Evolutionary conservation across 352 stramenopile species (phyloP).

Genomic region (Phytophthora tentaculata): DNA sequence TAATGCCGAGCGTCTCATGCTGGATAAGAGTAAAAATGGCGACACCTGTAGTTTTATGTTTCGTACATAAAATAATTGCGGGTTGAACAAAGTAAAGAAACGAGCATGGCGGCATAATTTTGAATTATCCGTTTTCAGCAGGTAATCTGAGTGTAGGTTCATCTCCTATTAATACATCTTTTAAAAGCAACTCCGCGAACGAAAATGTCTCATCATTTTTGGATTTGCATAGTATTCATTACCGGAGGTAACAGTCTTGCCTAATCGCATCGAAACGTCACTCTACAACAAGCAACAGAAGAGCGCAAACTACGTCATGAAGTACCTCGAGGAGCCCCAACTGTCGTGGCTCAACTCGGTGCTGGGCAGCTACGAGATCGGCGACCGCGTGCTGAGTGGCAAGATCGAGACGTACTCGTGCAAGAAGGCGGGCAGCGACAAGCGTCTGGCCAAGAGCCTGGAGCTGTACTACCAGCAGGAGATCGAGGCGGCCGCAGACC

Average conservation of each 20-base stretch:
- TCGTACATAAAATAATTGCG: too few relatives aligned
- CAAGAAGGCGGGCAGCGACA: slow-evolving; percentile 93
- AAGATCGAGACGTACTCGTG: slow-evolving; percentile 93
- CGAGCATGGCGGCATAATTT: slow-evolving; percentile 3
- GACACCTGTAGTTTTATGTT: too few relatives aligned
- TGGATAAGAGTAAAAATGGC: not conserved
- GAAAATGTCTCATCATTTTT: slow-evolving; percentile 1
- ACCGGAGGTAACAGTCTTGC: not conserved
- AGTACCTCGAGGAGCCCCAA: slow-evolving; percentile 93
- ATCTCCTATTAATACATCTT: not conserved
- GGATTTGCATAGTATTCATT: not conserved
- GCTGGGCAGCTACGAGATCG: slow-evolving; percentile 83
- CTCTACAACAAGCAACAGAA: slow-evolving; percentile 16
- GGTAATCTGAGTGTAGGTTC: slow-evolving; percentile 4
- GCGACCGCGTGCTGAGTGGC: slow-evolving; percentile 86
- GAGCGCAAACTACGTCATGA: slow-evolving; percentile 62
- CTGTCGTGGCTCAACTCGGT: slow-evolving; percentile 92
- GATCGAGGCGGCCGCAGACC: slow-evolving; percentile 61
- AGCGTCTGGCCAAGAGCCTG: slow-evolving; percentile 90
- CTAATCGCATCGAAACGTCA: slow-evolving; percentile 8
- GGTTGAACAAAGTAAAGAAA: slow-evolving; percentile 21
- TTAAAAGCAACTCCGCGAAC: not conserved
- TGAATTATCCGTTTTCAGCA: slow-evolving; percentile 3
- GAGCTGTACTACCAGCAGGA: slow-evolving; percentile 89
- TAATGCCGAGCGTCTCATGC: slow-evolving; percentile 68